Base-by-base conservation (phyloP, 768 basidiomycete species). In the Mycena vitilis region DNA sequence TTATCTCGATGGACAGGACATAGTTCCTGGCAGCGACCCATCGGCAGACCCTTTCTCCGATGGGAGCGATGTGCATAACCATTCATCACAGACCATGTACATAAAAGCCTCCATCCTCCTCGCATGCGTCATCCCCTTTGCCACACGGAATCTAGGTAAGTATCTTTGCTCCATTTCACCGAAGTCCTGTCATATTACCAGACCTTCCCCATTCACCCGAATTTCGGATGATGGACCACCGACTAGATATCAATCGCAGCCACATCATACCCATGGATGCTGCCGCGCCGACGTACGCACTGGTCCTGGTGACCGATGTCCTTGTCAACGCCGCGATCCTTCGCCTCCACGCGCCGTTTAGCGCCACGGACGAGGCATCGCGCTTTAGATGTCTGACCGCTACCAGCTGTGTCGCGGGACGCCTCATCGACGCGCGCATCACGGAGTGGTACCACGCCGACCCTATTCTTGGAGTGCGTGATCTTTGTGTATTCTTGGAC, bases 391-490 rank as follows among this genome's bases (percentile, higher is more conserved):
- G 69, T 51, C 44, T 63, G 44, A 11, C 45, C 2, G 70, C 70
- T 1, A 66, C 65, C 0, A 37, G 34, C 15, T n/a, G 45, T 18
- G 36, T 67, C 25, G 37, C 30, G 4, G 15, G n/a, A 5, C 48
- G 36, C 38, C 57, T 70, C 20, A 18, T 25, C 5, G 12, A 42
- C 20, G 40, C 44, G 18, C 49, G 34, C n/a, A 11, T 62, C 1
- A 30, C 51, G 2, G 53, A 52, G 6, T 63, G 42, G 61, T 34
- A 57, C 20, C 34, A 18, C 2, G 65, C 40, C 12, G 66, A 71
- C 54, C 52, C 59, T 12, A 56, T 71, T 1, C 47, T 71, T 16
- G 70, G 65, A 16, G 70, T 71, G 9, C 25, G 70, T 67, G 30
- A 23, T 4, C 15, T 4, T 23, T 23, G 13, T 10, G 4, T 13